Base-by-base conservation (phyloP, 495 filamentous ascomycete genomes). In the Lophiotrema nucula region DNA sequence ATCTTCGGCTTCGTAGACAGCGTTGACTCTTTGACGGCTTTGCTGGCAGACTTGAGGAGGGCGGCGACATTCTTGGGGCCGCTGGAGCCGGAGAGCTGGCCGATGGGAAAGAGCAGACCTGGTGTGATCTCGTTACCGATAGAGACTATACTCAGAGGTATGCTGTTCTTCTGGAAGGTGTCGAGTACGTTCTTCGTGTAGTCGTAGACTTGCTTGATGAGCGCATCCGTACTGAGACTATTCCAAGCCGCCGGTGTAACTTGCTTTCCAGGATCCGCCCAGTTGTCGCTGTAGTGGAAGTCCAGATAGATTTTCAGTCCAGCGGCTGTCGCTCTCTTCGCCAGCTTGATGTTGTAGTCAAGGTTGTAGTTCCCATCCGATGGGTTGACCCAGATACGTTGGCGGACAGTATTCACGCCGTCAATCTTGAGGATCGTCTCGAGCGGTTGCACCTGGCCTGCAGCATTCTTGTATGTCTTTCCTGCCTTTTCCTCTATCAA, bases 331-430 rank as follows among this genome's bases (percentile, higher is more conserved):
- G 84, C 82, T 42, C 88, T 74, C 66, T 78, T 73, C 13, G 82
- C 88, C 13, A 90, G 76, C 53, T 80, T 68, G 61, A 91, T 51
- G 60, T 87, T 88, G 70, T 92, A 90, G 35, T 78, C 80, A 12
- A 89, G 68, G 64, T 85, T 79, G 67, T 89, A 90, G 46, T 76
- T 73, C 23, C 86, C 83, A 56, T 83, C 78, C 10, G 75, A 70
- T 0, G 86, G 85, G 57, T 84, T 87, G 33, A 89, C 86, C 86
- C 85, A 90, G 21, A 89, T 59, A 18, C 88, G 78, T 65, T 89
- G 86, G 15, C 86, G 81, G 26, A 90, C 77, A 2, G 84, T 87
- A 64, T 87, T 89, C 49, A 88, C 79, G 3, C 86, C 88, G 31
- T 76, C 80, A 26, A 74, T 76, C 11, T 76, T 79, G 1, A 89